Conservation (phyloP, 495 filamentous ascomycete genomes). For the Podospora pseudopauciseta region DNA sequence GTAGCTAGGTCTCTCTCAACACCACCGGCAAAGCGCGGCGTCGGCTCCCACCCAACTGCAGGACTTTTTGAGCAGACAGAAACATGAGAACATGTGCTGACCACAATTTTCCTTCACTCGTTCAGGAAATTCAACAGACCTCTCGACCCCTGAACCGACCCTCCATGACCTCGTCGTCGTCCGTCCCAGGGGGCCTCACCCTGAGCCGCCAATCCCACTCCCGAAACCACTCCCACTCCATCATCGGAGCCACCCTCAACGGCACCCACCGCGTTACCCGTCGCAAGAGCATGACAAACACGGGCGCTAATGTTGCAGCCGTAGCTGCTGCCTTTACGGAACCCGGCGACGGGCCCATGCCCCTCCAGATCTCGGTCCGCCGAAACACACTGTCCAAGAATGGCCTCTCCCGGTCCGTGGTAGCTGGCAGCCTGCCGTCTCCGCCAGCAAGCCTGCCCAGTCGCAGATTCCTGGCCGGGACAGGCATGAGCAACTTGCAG, state of each 20-base stretch:
- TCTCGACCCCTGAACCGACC: constrained; percentile 49
- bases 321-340: constrained; percentile 66
- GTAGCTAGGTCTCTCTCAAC: constrained; percentile 31
- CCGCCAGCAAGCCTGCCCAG: constrained; percentile 50
- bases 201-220: constrained; percentile 53
- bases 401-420: constrained; percentile 38
- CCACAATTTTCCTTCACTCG: constrained; percentile 25
- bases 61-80: constrained; percentile 13
- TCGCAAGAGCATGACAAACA: constrained; percentile 85
- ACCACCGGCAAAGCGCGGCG: constrained; percentile 21
- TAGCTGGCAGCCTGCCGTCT: constrained; percentile 55
- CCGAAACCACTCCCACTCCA: constrained; percentile 78
- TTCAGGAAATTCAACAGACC: constrained; percentile 48
- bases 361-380: constrained; percentile 49
- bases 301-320: constrained; percentile 66
- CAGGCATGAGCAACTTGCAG: constrained; percentile 39
- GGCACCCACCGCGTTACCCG: constrained; percentile 81
- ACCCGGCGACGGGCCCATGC: constrained; percentile 51
- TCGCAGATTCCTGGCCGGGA: constrained; percentile 39
- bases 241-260: constrained; percentile 66
- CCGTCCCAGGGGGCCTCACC: constrained; percentile 37
- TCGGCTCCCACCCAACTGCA: constrained; percentile 17
- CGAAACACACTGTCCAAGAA: constrained; percentile 52
- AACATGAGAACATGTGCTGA: constrained; percentile 34
- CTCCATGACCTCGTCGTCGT: constrained; percentile 41